These are phyloP conservation scores for Globisporangium nunn DNA, from an alignment of 352 stramenopile species.

Conservation along the genomic window DNA sequence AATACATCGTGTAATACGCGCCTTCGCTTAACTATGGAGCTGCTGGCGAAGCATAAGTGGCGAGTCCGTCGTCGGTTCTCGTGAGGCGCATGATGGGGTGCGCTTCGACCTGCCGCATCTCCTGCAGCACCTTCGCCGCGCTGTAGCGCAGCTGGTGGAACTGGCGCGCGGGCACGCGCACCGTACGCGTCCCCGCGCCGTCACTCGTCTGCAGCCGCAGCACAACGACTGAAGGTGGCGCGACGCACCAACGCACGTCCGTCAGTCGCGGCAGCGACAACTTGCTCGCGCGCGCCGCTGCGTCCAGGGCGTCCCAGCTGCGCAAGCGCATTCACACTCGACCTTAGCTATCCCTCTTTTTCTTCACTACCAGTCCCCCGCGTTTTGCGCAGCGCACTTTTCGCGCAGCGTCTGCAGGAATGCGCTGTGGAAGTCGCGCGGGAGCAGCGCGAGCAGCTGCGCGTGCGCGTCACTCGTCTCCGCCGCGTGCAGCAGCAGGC, in stretches of 20 bases:
- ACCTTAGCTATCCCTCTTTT: too few species aligned
- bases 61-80: conserved; percentile 3
- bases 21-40: too few species aligned
- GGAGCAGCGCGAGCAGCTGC: conserved; percentile 26
- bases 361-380: too few species aligned
- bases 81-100: conserved; percentile 77
- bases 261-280: conserved; percentile 30
- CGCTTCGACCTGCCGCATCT: conserved; percentile 62
- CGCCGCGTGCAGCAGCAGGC: conserved; percentile 42
- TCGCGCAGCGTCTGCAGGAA: conserved; percentile 37
- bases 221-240: conserved; percentile 18
- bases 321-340: background rate
- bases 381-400: conserved; percentile 8
- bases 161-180: conserved; percentile 46
- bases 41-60: too few species aligned
- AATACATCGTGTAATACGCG: too few species aligned
- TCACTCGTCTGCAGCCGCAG: conserved; percentile 52
- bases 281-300: background rate
- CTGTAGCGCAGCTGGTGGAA: conserved; percentile 79
- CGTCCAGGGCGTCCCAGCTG: conserved; percentile 27
- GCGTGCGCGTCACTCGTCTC: conserved; percentile 20
- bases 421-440: conserved; percentile 27
- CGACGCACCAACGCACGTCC: conserved; percentile 25
- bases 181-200: conserved; percentile 21
- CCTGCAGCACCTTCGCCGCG: conserved; percentile 61